Conservation (phyloP, 2,329 filamentous ascomycete genomes). For the Claviceps sorghi region DNA sequence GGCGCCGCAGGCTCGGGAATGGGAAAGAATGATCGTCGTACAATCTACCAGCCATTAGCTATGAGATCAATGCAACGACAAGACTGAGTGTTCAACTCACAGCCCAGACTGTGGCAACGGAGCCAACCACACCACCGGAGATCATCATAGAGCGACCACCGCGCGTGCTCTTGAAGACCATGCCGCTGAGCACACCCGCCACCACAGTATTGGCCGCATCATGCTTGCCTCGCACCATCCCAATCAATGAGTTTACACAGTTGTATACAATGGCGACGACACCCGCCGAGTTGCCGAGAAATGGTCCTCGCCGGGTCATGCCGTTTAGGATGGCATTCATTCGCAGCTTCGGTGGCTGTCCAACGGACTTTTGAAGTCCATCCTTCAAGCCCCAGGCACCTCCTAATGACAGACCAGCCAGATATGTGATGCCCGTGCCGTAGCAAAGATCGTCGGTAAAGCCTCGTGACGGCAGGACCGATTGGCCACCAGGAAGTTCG, state of each 20-base stretch:
- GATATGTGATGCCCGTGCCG: conserved; percentile 86
- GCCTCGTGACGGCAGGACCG: conserved; percentile 82
- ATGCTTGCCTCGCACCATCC: conserved; percentile 67
- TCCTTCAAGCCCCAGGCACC: conserved; percentile 88
- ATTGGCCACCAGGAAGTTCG: conserved; percentile 71
- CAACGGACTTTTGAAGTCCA: conserved; percentile 65
- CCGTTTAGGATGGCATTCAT: conserved; percentile 92
- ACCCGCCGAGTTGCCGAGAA: conserved; percentile 89
- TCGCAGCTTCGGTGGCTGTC: conserved; percentile 72
- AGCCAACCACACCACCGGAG: conserved; percentile 77
- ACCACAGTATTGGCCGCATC: conserved; percentile 79
- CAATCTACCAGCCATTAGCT: conserved; percentile 15
- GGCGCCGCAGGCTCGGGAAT: conserved; percentile 17
- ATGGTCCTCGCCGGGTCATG: conserved; percentile 82
- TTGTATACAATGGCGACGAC: conserved; percentile 96
- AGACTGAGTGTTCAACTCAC: conserved; percentile 41
- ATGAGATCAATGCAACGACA: conserved; percentile 1
- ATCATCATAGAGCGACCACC: conserved; percentile 88
- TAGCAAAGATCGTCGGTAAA: conserved; percentile 99
- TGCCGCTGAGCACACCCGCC: conserved; percentile 76
- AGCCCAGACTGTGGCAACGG: conserved; percentile 75
- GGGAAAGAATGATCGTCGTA: conserved; percentile 28
- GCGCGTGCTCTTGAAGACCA: conserved; percentile 91
- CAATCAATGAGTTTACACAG: conserved; percentile 73
- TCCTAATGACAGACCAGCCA: conserved; percentile 71